Conservation (phyloP, 164 flowering plant genomes). For the Chloranthus sessilifolius region DNA sequence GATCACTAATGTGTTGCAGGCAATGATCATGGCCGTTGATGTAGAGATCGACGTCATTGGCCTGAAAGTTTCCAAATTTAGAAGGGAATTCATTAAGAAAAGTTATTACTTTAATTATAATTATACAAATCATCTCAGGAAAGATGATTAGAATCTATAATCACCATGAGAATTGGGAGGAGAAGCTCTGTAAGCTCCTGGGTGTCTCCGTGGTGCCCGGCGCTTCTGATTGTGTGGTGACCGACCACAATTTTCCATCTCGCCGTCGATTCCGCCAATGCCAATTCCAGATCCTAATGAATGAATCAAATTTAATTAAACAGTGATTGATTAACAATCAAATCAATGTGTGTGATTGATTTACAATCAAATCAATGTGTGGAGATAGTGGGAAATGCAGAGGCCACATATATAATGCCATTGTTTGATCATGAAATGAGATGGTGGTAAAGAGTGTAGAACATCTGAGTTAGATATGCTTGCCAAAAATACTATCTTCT, state of each 20-base stretch:
- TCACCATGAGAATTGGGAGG: constrained; percentile 60
- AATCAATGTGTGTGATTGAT: too few relatives aligned
- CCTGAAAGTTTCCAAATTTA: constrained; percentile 28
- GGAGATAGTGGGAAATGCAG: too few relatives aligned
- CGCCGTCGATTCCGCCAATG: constrained; percentile 43
- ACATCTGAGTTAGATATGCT: too few relatives aligned
- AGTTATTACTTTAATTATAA: too few relatives aligned
- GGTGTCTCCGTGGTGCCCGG: constrained; percentile 56
- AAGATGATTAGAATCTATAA: neutral
- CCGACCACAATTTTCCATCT: constrained; percentile 74
- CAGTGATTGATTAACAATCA: too few relatives aligned
- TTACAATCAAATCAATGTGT: too few relatives aligned
- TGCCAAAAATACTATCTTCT: too few relatives aligned
- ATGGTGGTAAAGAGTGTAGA: too few relatives aligned
- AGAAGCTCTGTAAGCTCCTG: constrained; percentile 34
- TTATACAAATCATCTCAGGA: too few relatives aligned
- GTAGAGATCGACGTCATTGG: constrained; percentile 54
- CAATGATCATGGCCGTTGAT: constrained; percentile 77
- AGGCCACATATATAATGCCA: too few relatives aligned
- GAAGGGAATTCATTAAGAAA: neutral
- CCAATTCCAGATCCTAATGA: constrained; percentile 45
- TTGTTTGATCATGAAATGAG: too few relatives aligned
- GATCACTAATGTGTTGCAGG: constrained; percentile 48
- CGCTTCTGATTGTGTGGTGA: constrained; percentile 59
- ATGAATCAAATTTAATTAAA: neutral